Evolutionary conservation across 2,329 filamentous ascomycete genomes (phyloP).

Genomic region (Cordyceps farinosa): DNA sequence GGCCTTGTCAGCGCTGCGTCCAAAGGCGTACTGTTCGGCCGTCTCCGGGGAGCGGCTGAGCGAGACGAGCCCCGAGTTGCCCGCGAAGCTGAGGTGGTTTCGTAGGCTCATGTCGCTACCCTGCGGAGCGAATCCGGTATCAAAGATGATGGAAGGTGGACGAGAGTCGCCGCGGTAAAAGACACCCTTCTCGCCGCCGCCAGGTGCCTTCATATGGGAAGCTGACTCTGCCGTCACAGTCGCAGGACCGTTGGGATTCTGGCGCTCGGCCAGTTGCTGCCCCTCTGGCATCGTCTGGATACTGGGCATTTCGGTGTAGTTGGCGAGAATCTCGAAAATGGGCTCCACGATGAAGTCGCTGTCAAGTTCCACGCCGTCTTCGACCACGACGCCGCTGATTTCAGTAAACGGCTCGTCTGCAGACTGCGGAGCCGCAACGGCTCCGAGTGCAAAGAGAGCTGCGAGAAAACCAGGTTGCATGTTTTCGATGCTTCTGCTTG

Average conservation of each 20-base stretch:
- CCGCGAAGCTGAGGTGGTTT: slow-evolving; percentile 10
- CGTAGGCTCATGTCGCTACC: slow-evolving; percentile 13
- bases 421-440: background rate
- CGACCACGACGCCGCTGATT: background rate
- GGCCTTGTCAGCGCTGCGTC: background rate
- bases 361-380: background rate
- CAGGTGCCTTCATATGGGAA: slow-evolving; percentile 1
- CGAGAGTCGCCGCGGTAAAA: slow-evolving; percentile 20
- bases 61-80: slow-evolving; percentile 17
- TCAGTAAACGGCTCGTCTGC: background rate
- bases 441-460: slow-evolving; percentile 1
- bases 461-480: background rate
- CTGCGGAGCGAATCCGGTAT: slow-evolving; percentile 8
- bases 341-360: background rate
- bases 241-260: background rate
- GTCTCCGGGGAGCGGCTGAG: background rate
- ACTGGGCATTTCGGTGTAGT: too few species aligned
- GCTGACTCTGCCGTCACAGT: background rate
- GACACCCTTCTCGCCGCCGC: slow-evolving; percentile 7
- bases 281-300: too few species aligned
- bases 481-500: background rate
- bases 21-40: slow-evolving; percentile 13
- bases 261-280: too few species aligned
- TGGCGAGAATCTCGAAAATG: background rate
- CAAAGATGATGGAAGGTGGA: slow-evolving; percentile 10